Base-by-base conservation (phyloP, 2,329 filamentous ascomycete species). In the Bipolaris victoriae region DNA sequence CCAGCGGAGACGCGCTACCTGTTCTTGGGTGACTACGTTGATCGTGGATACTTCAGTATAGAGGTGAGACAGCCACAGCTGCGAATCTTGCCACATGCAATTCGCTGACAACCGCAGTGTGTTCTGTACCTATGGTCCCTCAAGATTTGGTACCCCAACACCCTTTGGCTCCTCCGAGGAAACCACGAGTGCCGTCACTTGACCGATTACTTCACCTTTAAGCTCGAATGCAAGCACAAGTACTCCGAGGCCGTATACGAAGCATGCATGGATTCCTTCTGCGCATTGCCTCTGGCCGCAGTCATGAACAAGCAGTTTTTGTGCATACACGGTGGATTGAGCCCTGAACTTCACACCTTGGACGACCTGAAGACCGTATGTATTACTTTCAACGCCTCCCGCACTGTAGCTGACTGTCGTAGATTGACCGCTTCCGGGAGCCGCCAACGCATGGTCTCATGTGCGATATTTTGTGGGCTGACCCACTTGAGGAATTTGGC, bases 281-380 rank as follows among this genome's bases (percentile, higher is more conserved):
- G 95, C 81, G 85, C 90, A 63, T 82, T 99, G 63, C 95, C 95
- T 29, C 83, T 99, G 68, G 95, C 95, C 55, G 95, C 95, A 26
- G 89, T 99, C 67, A 99, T 99, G 95, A 99, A 99, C 86, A 99
- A 99, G 84, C 95, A 99, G 78, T 99, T 99, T 79, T 82, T 99
- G 67, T 99, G 95, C 77, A 98, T 99, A 69, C 95, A 99, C 76
- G 95, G 95, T 72, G 95, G 95, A 62, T 82, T 99, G 68, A 97
- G 93, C 77, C 95, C 95, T 6, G 95, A 99, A 79, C 82, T 99
- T 61, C 94, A 98, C 78, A 97, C 94, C 4, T 83, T 99, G 52
- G 95, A 99, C 68, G 95, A 99, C 71, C 80, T 99, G 68, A 92
- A 94, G 83, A 90, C 83, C 75, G 91, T 95, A 80, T 67, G 90